Evolutionary conservation across 768 basidiomycete species (phyloP), one percentile per base, ranked within the genome.

Genomic region (Hortiboletus flavorubellus): DNA sequence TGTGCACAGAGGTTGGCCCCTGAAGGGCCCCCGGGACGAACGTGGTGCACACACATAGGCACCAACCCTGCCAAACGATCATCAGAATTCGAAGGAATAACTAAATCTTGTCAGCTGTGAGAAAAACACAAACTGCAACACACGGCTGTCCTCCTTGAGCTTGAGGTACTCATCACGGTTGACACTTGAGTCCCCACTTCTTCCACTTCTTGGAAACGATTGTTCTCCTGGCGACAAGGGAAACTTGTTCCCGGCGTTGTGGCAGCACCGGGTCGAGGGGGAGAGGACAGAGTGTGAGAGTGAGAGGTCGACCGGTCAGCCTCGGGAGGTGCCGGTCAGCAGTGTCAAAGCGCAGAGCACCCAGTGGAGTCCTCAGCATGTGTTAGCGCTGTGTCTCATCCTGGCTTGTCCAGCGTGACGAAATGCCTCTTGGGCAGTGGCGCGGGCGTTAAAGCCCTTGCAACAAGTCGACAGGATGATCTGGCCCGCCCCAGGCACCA

Each of bases 401-500:
- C 21, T 21, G 21, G 21, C 21, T 21, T 21, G 21, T 21, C 21
- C 21, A 2, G 21, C 21, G 21, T 21, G 21, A 21, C 21, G 21
- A 21, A 98, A 87, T 51, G 95, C 96, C 78, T 98, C 97, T 75
- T 92, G 88, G 72, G 21, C 21, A 21, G 21, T 89, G 67, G 98
- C 91, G 30, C 85, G 74, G 39, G 87, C 83, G 73, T 93, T 93
- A 63, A 70, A 63, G 67, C 98, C 96, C 75, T 94, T 95, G 81
- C 86, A 90, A 47, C 95, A 91, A 75, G 98, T 87, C 52, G 86
- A 88, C 34, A 88, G 79, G 49, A 98, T 98, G 84, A 73, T 97
- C 95, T 41, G 97, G 94, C 78, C 96, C 97, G 65, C 97, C 97
- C 95, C 96, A 99, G 40, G 96, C 96, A 63, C 96, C 97, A 76